Evolutionary conservation across 2,329 filamentous ascomycete genomes (phyloP).

Genomic region (Thyridium curvatum): DNA sequence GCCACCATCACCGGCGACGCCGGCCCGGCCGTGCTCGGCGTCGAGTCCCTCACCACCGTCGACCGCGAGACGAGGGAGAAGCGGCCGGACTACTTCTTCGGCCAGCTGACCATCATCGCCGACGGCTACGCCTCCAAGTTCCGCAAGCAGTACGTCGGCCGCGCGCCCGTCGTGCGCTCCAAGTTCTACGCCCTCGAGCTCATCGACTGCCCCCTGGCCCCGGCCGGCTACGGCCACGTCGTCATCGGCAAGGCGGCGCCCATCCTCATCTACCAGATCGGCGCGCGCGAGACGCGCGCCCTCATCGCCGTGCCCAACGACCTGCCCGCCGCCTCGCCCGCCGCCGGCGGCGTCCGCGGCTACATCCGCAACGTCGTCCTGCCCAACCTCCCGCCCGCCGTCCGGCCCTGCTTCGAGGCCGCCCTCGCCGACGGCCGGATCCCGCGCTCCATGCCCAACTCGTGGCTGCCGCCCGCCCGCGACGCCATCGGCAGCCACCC

Average conservation of each 20-base stretch:
- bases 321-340: conserved; percentile 64
- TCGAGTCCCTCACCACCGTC: conserved; percentile 61
- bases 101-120: conserved; percentile 77
- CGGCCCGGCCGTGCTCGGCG: conserved; percentile 66
- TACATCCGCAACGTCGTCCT: conserved; percentile 74
- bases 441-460: conserved; percentile 86
- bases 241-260: conserved; percentile 71
- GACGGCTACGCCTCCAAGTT: conserved; percentile 94
- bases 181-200: conserved; percentile 94
- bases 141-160: conserved; percentile 68
- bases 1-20: conserved; percentile 66
- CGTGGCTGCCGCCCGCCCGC: conserved; percentile 72
- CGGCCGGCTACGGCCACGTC: conserved; percentile 76
- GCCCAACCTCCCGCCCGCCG: conserved; percentile 64
- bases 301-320: conserved; percentile 82
- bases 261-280: conserved; percentile 93
- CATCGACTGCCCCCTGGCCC: conserved; percentile 76
- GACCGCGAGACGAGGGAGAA: conserved; percentile 50
- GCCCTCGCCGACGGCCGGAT: conserved; percentile 76
- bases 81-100: conserved; percentile 74
- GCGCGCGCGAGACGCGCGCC: conserved; percentile 85
- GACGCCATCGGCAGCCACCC: conserved; percentile 55
- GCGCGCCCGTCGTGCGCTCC: conserved; percentile 64
- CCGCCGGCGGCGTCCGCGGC: conserved; percentile 74
- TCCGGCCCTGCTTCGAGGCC: conserved; percentile 66